Base-by-base conservation (phyloP, 495 filamentous ascomycete species). In the Tuber umbilicatum region DNA sequence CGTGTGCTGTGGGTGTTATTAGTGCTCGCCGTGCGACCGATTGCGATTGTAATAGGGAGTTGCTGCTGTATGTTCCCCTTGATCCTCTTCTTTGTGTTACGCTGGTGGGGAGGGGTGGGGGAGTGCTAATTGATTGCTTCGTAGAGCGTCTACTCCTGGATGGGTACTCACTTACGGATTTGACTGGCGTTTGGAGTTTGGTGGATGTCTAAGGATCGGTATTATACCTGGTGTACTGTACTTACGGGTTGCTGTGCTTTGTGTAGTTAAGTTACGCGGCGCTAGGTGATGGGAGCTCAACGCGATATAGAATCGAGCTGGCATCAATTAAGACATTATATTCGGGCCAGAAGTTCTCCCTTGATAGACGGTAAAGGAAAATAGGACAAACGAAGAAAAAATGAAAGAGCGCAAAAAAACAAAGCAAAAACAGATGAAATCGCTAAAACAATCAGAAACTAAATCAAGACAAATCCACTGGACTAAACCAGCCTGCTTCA, bases 1-100 rank as follows among this genome's bases (percentile, higher is more conserved):
- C 0, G 69, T 10, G n/a, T 42, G 74, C 17, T 72, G 70, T 12
- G 79, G 75, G 0, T 80, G 75, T 37, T 50, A 73, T 2, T 27
- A 71, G 5, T 27, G 75, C 35, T 39, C 5, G 4, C 31, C 43
- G 35, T 78, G 78, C 39, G 19, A 70, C 38, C 73, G 76, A 40
- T 17, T 37, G 75, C 64, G 31, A 43, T 27, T 76, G 75, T 27
- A 37, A 41, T 17, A 27, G 7, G 43, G 17, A 40, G 39, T 42
- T 40, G 42, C 35, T 73, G 17, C n/a, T 47, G 55, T 64, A 31
- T 64, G 27, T 64, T 31, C 2, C 2, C 27, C 3, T 31, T 60
- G 12, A 0, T 2, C n/a, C n/a, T 31, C 12, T 31, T 64, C 14
- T 14, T 64, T 12, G 55, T 64, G 10, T 64, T 17, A 31, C 55